Base-by-base conservation (phyloP, 352 stramenopile species). In the Phytophthora vignae region DNA sequence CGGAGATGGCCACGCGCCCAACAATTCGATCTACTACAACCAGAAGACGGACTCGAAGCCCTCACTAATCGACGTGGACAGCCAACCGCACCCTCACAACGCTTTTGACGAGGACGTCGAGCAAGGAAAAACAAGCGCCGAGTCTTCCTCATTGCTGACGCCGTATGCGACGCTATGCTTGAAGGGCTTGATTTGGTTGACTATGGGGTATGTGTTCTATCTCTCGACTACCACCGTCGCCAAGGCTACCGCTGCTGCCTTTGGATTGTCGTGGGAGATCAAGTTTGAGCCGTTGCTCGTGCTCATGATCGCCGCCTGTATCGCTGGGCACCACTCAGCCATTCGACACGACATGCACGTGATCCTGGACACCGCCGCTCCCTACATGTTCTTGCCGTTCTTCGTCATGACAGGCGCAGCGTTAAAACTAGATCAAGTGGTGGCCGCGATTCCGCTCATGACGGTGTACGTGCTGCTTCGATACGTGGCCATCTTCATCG, bases 371-470 rank as follows among this genome's bases (percentile, higher is more conserved):
- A 36, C 31, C 7, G 31, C 31, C 91, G 85, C 85, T 49, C 85
- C 85, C 5, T 92, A 89, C 71, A 82, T 92, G 58, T 90, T 92
- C 53, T 60, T 92, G 50, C 85, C 85, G 11, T 92, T 92, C 69
- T 92, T 92, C 76, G 82, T 90, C 31, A 92, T 92, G 83, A 90
- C 85, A 0, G 85, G 85, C 4, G 85, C 85, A 2, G 79, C 77
- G 14, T 57, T 92, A 19, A 90, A 90, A 69, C 78, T 92, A 5
- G 79, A 92, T 63, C 78, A 92, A 50, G 85, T 92, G 17, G 65
- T 81, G n/a, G 65, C 84, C 19, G 82, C 82, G 10, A 83, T 92
- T 60, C 85, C 85, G 33, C 78, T 92, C 64, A 89, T 91, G 81
- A 89, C 72, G 19, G 11, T 87, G 52, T 90, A 89, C 53, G 82